Percentiles rank a stretch among this genome's conserved stretches.
Conservation (phyloP, 2,329 filamentous ascomycete genomes). For the Ophiocordyceps unilateralis region DNA sequence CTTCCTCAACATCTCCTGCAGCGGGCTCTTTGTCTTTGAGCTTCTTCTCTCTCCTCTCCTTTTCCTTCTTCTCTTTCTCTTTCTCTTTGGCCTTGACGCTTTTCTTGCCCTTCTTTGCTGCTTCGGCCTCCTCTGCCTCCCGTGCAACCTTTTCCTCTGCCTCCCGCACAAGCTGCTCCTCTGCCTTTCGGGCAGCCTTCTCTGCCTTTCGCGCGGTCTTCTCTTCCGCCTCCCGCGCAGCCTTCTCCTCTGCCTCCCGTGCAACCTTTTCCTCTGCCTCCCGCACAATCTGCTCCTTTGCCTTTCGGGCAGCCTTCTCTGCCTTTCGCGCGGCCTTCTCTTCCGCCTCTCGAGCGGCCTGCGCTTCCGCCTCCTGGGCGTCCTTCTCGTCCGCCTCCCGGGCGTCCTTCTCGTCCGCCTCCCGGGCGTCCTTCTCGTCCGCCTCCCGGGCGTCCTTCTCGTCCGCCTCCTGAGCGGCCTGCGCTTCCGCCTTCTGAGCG, state of each 20-base stretch:
- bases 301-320: conserved; percentile 16
- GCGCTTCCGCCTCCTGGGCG: conserved; percentile 7
- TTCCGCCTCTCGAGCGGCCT: conserved; percentile 19
- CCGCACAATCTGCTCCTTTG: too few species aligned
- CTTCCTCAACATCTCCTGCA: conserved; percentile 1
- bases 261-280: conserved; percentile 7
- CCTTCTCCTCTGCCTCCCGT: conserved; percentile 9
- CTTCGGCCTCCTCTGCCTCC: conserved; percentile 10
- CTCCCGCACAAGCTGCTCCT: conserved; percentile 12
- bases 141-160: conserved; percentile 12
- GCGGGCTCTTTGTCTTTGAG: conserved; percentile 7
- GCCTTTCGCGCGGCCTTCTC: conserved; percentile 18
- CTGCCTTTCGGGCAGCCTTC: conserved; percentile 2
- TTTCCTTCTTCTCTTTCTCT: too few species aligned
- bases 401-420: conserved; percentile 13
- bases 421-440: conserved; percentile 14
- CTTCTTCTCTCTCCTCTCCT: conserved; percentile 8
- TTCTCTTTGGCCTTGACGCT: conserved; percentile 3
- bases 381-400: conserved; percentile 11
- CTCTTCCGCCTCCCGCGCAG: conserved; percentile 20
- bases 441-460: conserved; percentile 8
- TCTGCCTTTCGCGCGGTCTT: conserved; percentile 15
- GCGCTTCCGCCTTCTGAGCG: too few species aligned
- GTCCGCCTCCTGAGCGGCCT: conserved; percentile 2
- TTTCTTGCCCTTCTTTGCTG: conserved; percentile 1